phyloP scores from a whole-genome alignment of 2,329 filamentous ascomycete species.

The Raffaelea ambrosiae region DNA sequence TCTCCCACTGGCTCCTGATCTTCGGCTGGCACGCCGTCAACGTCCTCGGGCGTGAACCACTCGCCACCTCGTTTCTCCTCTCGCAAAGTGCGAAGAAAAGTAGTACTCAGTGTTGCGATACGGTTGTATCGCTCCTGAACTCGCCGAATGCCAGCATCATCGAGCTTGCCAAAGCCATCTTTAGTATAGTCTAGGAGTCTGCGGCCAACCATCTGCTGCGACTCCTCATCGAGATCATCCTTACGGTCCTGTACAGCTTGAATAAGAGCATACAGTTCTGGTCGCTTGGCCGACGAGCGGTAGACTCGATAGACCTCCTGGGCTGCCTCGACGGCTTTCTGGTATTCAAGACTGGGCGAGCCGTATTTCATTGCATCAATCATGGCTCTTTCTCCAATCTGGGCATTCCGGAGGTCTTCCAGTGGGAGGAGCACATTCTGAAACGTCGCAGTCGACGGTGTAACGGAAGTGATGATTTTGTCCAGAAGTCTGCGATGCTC shows the following conservation, averaged over 20 bases:
- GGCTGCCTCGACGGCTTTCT: neutral
- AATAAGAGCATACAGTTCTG: neutral
- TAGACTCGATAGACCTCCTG: neutral
- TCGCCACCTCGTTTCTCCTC: neutral
- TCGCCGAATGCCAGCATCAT: neutral
- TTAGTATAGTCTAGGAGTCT: neutral
- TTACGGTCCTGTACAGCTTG: neutral
- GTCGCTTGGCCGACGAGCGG: neutral
- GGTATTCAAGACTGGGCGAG: neutral
- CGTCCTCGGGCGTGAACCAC: neutral
- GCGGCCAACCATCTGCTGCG: neutral
- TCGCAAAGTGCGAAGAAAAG: neutral
- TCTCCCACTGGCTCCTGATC: neutral
- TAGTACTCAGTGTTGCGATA: neutral
- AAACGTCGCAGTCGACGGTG: neutral
- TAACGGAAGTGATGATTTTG: neutral
- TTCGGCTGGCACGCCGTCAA: neutral
- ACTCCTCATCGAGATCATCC: neutral
- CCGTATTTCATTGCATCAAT: neutral
- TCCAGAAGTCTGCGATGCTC: neutral
- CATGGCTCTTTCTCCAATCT: neutral
- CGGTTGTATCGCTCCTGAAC: neutral
- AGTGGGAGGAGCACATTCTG: neutral
- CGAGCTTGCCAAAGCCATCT: neutral
- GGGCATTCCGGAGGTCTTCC: neutral